A percentile compares a stretch with the other conserved stretches of the same genome.
Conservation (phyloP, 2,329 filamentous ascomycete species). For the Macrophomina pseudophaseolina region DNA sequence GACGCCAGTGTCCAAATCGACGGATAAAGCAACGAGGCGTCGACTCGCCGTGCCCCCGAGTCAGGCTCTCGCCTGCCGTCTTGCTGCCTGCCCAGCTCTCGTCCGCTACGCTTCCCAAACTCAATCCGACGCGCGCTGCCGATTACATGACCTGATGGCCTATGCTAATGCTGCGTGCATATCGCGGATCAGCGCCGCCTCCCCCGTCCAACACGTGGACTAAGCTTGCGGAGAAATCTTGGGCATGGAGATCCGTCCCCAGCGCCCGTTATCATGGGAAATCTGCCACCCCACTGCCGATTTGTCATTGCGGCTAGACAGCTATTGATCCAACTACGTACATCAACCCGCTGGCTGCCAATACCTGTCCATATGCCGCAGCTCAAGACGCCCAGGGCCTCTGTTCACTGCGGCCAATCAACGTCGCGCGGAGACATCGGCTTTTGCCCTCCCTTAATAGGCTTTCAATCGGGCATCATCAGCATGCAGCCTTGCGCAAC, state of each 20-base stretch:
- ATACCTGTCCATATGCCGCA: background rate
- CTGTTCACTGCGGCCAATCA: background rate
- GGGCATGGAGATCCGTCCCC: slow-evolving; percentile 18
- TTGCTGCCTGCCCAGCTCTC: slow-evolving; percentile 2
- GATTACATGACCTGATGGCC: slow-evolving; percentile 14
- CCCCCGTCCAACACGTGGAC: slow-evolving; percentile 23
- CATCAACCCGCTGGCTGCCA: background rate
- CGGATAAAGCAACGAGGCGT: slow-evolving; percentile 18
- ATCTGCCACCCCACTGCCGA: slow-evolving; percentile 19
- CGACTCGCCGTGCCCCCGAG: slow-evolving; percentile 13
- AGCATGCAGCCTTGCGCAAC: slow-evolving; percentile 19
- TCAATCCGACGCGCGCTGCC: slow-evolving; percentile 19
- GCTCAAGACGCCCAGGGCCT: background rate
- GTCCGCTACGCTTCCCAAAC: slow-evolving; percentile 22
- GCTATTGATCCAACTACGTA: slow-evolving; percentile 6
- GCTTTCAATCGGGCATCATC: slow-evolving; percentile 9
- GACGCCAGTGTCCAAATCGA: slow-evolving; percentile 20
- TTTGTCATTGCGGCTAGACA: slow-evolving; percentile 19
- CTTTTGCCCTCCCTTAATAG: background rate
- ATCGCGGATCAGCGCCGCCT: slow-evolving; percentile 20
- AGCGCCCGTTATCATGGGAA: slow-evolving; percentile 15
- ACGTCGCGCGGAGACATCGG: background rate
- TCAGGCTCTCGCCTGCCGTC: slow-evolving; percentile 3
- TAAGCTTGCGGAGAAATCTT: slow-evolving; percentile 26
- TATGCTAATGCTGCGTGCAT: slow-evolving; percentile 18